phyloP scores from a whole-genome alignment of 2,329 filamentous ascomycete genomes.

The Ophiocordyceps sinensis region DNA sequence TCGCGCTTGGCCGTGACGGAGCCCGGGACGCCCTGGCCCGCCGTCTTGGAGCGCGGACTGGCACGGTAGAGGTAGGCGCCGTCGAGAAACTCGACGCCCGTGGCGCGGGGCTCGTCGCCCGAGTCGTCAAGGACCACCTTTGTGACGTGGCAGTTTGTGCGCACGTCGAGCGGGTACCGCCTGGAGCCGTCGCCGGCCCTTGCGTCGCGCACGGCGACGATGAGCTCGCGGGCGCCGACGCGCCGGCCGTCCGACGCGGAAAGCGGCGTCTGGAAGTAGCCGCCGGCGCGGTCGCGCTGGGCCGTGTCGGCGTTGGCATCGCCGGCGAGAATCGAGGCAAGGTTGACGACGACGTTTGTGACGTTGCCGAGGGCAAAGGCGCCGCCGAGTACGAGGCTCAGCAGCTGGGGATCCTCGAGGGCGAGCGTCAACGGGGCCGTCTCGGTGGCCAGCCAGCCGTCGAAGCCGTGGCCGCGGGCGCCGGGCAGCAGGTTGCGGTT shows the following conservation, averaged over 20 bases:
- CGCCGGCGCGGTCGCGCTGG: slow-evolving; percentile 28
- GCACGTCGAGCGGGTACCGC: slow-evolving; percentile 7
- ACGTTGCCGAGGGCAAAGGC: slow-evolving; percentile 14
- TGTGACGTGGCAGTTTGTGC: slow-evolving; percentile 16
- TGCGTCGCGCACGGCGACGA: slow-evolving; percentile 17
- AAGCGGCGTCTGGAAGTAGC: slow-evolving; percentile 29
- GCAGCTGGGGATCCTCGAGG: slow-evolving; percentile 34
- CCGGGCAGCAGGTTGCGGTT: slow-evolving; percentile 26
- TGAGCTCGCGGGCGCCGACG: slow-evolving; percentile 33
- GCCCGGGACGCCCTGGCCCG: slow-evolving; percentile 8
- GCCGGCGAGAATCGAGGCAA: slow-evolving; percentile 23
- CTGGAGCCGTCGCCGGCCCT: slow-evolving; percentile 5
- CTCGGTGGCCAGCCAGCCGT: slow-evolving; percentile 41
- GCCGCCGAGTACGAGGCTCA: slow-evolving; percentile 15
- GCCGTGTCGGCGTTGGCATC: slow-evolving; percentile 35
- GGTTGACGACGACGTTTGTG: slow-evolving; percentile 11
- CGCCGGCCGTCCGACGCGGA: slow-evolving; percentile 26
- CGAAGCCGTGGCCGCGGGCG: slow-evolving; percentile 35
- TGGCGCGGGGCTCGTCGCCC: slow-evolving; percentile 17
- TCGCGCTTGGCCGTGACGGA: slow-evolving; percentile 23
- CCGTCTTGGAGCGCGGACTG: slow-evolving; percentile 21
- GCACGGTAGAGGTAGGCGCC: slow-evolving; percentile 26
- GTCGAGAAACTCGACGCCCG: slow-evolving; percentile 27
- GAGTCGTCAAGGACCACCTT: slow-evolving; percentile 18
- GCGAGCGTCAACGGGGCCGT: slow-evolving; percentile 35